phyloP scores from a whole-genome alignment of 495 filamentous ascomycete genomes.

The Penicillium paradoxum region DNA sequence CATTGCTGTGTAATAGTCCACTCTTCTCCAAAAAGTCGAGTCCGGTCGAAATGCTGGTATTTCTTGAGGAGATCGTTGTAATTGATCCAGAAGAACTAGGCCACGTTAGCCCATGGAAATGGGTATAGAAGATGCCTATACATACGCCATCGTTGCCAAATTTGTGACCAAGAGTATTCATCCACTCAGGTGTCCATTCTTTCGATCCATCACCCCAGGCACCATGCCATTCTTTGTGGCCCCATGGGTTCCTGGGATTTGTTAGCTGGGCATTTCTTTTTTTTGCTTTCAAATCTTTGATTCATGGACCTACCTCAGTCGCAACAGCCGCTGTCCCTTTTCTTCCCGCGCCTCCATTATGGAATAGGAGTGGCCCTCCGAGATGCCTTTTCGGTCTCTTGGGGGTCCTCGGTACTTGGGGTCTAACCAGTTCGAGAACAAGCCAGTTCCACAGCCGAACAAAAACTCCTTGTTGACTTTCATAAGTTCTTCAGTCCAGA shows the following conservation, averaged over 20 bases:
- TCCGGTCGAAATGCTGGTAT: constrained; percentile 78
- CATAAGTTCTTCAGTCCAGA: constrained; percentile 83
- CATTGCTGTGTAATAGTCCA: constrained; percentile 83
- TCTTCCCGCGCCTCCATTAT: constrained; percentile 78
- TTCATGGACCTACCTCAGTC: constrained; percentile 49
- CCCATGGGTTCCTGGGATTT: constrained; percentile 74
- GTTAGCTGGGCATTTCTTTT: constrained; percentile 9
- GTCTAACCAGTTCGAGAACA: constrained; percentile 54
- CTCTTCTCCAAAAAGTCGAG: constrained; percentile 76
- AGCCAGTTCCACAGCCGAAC: constrained; percentile 74
- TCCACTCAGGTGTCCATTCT: constrained; percentile 89
- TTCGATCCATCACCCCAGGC: constrained; percentile 86
- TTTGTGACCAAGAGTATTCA: constrained; percentile 68
- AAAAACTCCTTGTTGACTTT: constrained; percentile 84
- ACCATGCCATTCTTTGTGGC: constrained; percentile 74
- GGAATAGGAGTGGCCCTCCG: constrained; percentile 82
- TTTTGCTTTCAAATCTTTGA: background rate
- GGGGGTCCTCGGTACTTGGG: constrained; percentile 33
- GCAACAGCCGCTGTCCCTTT: constrained; percentile 66
- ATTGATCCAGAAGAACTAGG: constrained; percentile 60
- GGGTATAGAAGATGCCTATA: background rate
- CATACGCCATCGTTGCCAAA: constrained; percentile 82
- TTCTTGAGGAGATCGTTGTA: constrained; percentile 81
- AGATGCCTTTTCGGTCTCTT: constrained; percentile 64
- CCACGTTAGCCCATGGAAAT: constrained; percentile 7